Base-by-base conservation (phyloP, 192 early-diverging fungal genomes). In the Rhizoclosmatium sp. region DNA sequence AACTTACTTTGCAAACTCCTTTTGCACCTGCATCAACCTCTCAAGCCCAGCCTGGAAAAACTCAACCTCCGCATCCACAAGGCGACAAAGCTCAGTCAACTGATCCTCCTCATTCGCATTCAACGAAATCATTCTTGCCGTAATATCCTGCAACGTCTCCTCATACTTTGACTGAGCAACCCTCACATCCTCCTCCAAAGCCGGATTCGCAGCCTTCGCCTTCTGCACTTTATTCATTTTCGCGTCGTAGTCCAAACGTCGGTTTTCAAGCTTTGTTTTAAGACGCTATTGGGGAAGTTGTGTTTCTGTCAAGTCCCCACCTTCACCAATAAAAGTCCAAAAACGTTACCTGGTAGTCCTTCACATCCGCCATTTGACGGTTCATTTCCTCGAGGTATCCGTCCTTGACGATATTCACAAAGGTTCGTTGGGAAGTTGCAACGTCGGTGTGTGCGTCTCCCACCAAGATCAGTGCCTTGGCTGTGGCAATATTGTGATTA, bases 101-200 rank as follows among this genome's bases (percentile, higher is more conserved):
- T 87, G 86, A 59, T 84, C 84, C 51, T 86, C 86, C 86, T 98
- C 95, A 64, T 89, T 90, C 12, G 95, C 92, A 81, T 95, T 91
- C 72, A 99, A 86, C 54, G 87, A 80, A 82, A 92, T 82, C 95
- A 99, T 99, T 61, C 92, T 87, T 2, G 88, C 83, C 12, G 91
- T 87, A 21, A 95, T 78, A 59, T 94, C 92, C 59, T 67, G 67
- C 54, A 78, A 46, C 9, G 94, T 94, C 78, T 98, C 97, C 68
- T 99, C 96, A 76, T 98, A 99, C 81, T 97, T 97, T 23, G 90
- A 84, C 82, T 96, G 96, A 9, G 96, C 91, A 0, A 93, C 91
- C 45, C 94, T 90, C 79, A 93, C 88, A 66, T 99, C 97, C 66
- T 99, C 94, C 75, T 96, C 96, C 68, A 94, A 89, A 19, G 94